Base-by-base conservation (phyloP, 306 rosid genomes). In the Sicyos baderoa region DNA sequence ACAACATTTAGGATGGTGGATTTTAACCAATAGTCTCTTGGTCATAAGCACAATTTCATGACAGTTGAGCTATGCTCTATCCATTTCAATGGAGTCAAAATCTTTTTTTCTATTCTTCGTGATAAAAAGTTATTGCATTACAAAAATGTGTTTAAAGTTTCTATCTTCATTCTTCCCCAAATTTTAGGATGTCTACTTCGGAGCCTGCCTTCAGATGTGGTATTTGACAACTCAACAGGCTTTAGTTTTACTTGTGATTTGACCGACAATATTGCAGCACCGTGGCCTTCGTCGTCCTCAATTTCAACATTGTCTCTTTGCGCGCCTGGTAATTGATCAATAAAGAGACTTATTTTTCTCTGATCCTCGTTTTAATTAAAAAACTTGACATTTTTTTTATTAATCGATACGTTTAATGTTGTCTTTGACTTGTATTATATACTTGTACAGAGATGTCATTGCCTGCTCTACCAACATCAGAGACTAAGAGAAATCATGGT, bases 201-300 rank as follows among this genome's bases (percentile, higher is more conserved):
- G 76, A 94, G 97, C 88, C 81, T 81, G 82, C 95, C 99, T 16
- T 81, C 85, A 62, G 95, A 94, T 74, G 82, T 88, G 87, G n/a
- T 84, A 75, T 84, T 86, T 71, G 99, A 94, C 83, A 94, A 88
- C 32, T 42, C 84, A 50, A 81, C 97, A 16, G 97, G 99, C 62
- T 58, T 82, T 80, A 88, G 95, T 85, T 90, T 94, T 84, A 84
- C 84, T 19, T 94, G 99, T 76, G 99, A 94, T 79, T 90, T 90
- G 83, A 90, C 83, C 61, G 97, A 94, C 81, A 94, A 94, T 76
- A 81, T 86, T 74, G 89, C 84, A 66, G 99, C 97, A 18, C 99
- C 99, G 0, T 94, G 99, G 99, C 99, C 99, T 74, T 84, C 85
- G 1, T 90, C 99, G 37, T 85, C 96, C 67, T 90, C 99, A 44